These are phyloP conservation scores for Pseudogymnoascus sp. DNA, from an alignment of 2,329 filamentous ascomycete species.

Conservation along the genomic window DNA sequence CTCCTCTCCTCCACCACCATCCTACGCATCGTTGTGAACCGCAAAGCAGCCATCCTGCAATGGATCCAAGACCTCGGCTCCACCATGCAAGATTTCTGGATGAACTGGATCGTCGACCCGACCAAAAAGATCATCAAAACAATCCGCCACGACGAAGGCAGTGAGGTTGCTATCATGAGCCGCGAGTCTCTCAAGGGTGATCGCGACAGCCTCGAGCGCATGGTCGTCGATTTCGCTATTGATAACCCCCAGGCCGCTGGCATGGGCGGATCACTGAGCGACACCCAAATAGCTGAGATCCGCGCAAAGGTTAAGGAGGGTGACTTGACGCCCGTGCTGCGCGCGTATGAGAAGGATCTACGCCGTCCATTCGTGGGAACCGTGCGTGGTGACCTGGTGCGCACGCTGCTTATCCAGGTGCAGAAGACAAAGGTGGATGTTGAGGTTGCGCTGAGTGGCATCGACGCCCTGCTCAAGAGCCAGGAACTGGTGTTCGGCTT, in stretches of 20 bases:
- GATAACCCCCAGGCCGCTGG: conserved; percentile 64
- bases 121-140: conserved; percentile 77
- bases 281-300: conserved; percentile 67
- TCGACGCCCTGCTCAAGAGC: conserved; percentile 88
- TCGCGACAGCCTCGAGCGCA: conserved; percentile 84
- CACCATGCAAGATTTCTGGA: conserved; percentile 84
- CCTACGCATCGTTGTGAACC: conserved; percentile 69
- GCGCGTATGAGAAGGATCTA: conserved; percentile 85
- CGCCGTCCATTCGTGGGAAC: conserved; percentile 76
- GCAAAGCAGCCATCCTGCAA: conserved; percentile 66
- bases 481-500: conserved; percentile 98
- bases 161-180: conserved; percentile 95
- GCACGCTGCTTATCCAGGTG: conserved; percentile 88
- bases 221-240: conserved; percentile 93
- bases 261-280: conserved; percentile 48
- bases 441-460: conserved; percentile 91
- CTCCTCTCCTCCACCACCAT: conserved; percentile 81
- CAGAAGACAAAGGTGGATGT: conserved; percentile 99
- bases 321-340: conserved; percentile 85
- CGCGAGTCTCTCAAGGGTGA: conserved; percentile 86
- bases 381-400: conserved; percentile 77
- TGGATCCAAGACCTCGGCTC: conserved; percentile 76
- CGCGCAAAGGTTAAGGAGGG: conserved; percentile 78
- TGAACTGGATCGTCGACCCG: conserved; percentile 92
- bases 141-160: conserved; percentile 85